Evolutionary conservation across 164 flowering plant species (phyloP).

Genomic region (Chimonanthus praecox): DNA sequence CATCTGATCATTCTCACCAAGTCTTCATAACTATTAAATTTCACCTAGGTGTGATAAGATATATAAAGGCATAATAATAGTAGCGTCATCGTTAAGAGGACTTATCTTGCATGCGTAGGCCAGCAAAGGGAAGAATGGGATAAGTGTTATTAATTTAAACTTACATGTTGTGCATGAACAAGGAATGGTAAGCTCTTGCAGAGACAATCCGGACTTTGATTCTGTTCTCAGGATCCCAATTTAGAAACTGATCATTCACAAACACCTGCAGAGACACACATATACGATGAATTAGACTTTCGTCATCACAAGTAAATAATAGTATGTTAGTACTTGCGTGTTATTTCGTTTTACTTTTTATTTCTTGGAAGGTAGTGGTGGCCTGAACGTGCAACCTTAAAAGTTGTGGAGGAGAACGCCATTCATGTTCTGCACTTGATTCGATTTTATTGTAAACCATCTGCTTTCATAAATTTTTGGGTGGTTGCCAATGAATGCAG

Average conservation of each 20-base stretch:
- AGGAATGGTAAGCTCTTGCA: slow-evolving; percentile 95
- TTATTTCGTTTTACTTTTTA: no score
- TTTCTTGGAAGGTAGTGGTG: no score
- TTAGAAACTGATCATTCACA: slow-evolving; percentile 94
- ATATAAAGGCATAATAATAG: neutral
- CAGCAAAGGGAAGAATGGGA: neutral
- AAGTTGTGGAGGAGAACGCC: no score
- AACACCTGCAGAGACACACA: slow-evolving; percentile 50
- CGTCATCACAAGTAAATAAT: neutral
- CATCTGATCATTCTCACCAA: neutral
- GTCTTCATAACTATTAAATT: neutral
- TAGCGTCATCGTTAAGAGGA: slow-evolving; percentile 24
- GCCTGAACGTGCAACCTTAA: no score
- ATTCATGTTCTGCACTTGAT: no score
- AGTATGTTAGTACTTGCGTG: no score
- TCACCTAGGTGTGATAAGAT: neutral
- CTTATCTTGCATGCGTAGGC: slow-evolving; percentile 38
- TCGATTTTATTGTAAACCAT: no score
- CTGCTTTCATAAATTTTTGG: no score
- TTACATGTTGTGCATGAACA: slow-evolving; percentile 99
- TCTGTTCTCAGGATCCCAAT: slow-evolving; percentile 93
- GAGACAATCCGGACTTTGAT: slow-evolving; percentile 96
- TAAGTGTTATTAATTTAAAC: slow-evolving; percentile 17
- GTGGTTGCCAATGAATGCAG: no score
- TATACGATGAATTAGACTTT: neutral